Percentiles rank a stretch among this genome's conserved stretches.
Conservation (phyloP, 345 rosid species). For the Luvunga scandens region DNA sequence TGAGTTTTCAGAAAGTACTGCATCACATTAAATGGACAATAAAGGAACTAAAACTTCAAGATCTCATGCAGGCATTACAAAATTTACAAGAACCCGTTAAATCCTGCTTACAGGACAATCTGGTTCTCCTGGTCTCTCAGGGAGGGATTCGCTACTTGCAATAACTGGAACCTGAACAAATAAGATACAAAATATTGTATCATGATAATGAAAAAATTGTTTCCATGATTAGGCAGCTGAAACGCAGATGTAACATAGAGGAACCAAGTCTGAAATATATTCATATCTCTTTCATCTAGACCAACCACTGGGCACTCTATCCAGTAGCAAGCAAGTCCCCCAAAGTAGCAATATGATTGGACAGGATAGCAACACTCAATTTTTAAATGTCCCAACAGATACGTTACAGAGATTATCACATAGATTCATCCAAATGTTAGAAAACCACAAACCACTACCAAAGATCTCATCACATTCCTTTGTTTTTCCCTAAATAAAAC, state of each 20-base stretch:
- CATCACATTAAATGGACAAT: slow-evolving; percentile 21
- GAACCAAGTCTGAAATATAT: background rate
- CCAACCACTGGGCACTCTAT: background rate
- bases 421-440: background rate
- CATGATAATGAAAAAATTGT: background rate
- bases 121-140: slow-evolving; percentile 84
- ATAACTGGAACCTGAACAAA: slow-evolving; percentile 60
- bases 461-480: background rate
- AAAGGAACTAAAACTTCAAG: slow-evolving; percentile 20
- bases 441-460: background rate
- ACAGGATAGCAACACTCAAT: background rate
- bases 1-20: slow-evolving; percentile 91
- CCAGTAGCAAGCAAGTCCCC: background rate
- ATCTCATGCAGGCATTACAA: slow-evolving; percentile 8
- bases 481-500: background rate
- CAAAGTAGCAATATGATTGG: background rate
- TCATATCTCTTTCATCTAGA: slow-evolving; percentile 14
- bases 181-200: background rate
- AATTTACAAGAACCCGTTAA: slow-evolving; percentile 9
- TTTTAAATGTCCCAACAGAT: background rate
- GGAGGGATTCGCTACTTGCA: slow-evolving; percentile 52
- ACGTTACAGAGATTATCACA: background rate
- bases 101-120: slow-evolving; percentile 85
- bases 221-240: background rate
- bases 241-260: background rate